Base-by-base conservation (phyloP, 1,284 basidiomycete species). In the Coniferiporia sulphurascens region DNA sequence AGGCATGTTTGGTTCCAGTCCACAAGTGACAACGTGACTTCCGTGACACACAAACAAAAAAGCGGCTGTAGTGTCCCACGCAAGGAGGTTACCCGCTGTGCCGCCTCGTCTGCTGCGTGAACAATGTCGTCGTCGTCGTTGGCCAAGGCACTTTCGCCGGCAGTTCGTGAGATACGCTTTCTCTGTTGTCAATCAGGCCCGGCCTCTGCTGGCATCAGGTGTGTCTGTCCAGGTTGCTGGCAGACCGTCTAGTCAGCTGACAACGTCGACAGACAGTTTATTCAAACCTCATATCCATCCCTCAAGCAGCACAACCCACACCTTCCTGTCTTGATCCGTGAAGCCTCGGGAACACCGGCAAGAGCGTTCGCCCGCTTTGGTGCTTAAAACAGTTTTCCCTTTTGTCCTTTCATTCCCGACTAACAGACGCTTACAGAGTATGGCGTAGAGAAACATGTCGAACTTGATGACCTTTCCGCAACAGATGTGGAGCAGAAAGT, bases 291-390 rank as follows among this genome's bases (percentile, higher is more conserved):
- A 58, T 97, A 97, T 73, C 86, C 90, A 1, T 68, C 78, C 52
- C 83, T 97, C 72, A 97, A 97, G 78, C 79, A 89, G 66, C 79
- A 91, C 71, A 95, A 97, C 72, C 95, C 94, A 48, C 87, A 95
- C 73, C 75, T 97, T 35, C 95, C 94, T 43, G 82, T 97, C 45
- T 73, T 97, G 66, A 92, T 97, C 68, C 81, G 94, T 64, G 93
- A 97, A 77, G 94, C 94, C n/a, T 79, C 77, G 64, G 93, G 90
- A 35, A 92, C 93, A 8, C 91, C 91, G 51, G 91, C 94, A 56
- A 80, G 93, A 68, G 87, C 86, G 48, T 96, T 95, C 78, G 94
- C 91, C 49, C 81, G 94, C 69, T 95, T 94, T 70, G 93, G 94
- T 96, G 75, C 72, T 93, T 56, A 21, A 27, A 48, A 17, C 35